Evolutionary conservation across 768 basidiomycete genomes (phyloP), one percentile per base, ranked within the genome.

Genomic region (Kwoniella sp.): DNA sequence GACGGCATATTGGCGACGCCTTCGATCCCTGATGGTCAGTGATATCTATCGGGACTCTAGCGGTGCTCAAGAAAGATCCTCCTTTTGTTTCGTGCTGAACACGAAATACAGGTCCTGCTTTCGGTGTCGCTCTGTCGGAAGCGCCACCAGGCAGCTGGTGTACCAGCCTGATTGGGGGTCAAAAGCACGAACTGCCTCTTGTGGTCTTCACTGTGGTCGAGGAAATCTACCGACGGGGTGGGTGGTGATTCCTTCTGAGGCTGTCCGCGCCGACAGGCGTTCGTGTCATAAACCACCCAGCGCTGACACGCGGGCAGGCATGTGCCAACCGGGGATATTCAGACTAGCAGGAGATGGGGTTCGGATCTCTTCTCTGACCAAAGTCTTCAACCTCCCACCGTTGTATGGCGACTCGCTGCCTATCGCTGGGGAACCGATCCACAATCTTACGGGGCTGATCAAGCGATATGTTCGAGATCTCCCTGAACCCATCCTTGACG

Each of bases 381-480:
- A 64, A 33, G 44, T 55, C 11, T 70, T 59, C 59, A 65, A 67
- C 42, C 38, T 59, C 11, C 63, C 65, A 2, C 68, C 68, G 4
- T 51, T 63, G n/a, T 70, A 64, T 46, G 68, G 68, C 25, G 65
- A 62, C 36, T 56, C 53, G 3, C 40, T 62, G 34, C 27, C 54
- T 19, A 46, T 62, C 39, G 27, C 55, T 41, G 34, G 46, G 27
- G 62, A 67, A 46, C 53, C 68, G 12, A 55, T 67, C 29, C 62
- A 67, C 43, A 67, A 67, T 40, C 57, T 70, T n/a, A 63, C 65
- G 15, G 63, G 65, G 10, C 48, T 70, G 15, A 62, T 82, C 22
- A 76, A 78, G 11, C 75, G 77, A 1, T 82, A 78, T 55, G 73
- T 82, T 46, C 76, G 77, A 15, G 74, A 77, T 45, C 73, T 82